Evolutionary conservation across 176 grass and related monocot genomes (phyloP), one percentile per base, ranked within the genome.

Genomic region (Tuctoria greenei): DNA sequence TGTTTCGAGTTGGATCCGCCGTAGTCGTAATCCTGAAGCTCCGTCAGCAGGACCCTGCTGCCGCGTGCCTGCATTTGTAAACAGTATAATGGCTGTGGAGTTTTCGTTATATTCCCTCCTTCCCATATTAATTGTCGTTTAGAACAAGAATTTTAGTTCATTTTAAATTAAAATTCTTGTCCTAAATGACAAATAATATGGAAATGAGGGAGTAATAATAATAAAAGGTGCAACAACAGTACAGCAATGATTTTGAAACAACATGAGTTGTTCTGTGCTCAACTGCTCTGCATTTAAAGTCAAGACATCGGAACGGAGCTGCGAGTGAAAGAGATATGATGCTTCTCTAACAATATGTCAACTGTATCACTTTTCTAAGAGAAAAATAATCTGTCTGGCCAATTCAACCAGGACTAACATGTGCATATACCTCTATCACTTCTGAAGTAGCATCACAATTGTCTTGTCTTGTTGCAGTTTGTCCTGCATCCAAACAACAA

Each of bases 1-100:
- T 97, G 94, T 56, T 47, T 90, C 10, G 74, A 18, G 78, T 93
- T 97, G 64, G 83, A 67, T n/a, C 84, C 90, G 79, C 91, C 90
- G 12, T 91, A 89, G 60, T 93, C 91, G 20, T 97, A 97, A 46
- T 97, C 94, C 65, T 77, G 83, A 71, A 81, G 51, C 23, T 89
- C 90, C 28, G 60, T 73, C 73, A 93, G 75, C 73, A 93, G 75
- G 50, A 58, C 20, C 78, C 61, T 93, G 74, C 61, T 66, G 59
- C 27, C 44, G 21, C 16, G 45, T n/a, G 42, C 46, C 84, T 93
- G 84, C 73, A 62, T 28, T 18, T 8, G 38, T 18, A 55, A 1
- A 55, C 21, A 14, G 67, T 60, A 39, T 69, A 31, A 20, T 67
- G 27, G 54, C 25, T n/a, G 4, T 12, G 31, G 31, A 31, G 31